Evolutionary conservation across 176 grass and related monocot genomes (phyloP).

Genomic region (Aegilops bicornis): DNA sequence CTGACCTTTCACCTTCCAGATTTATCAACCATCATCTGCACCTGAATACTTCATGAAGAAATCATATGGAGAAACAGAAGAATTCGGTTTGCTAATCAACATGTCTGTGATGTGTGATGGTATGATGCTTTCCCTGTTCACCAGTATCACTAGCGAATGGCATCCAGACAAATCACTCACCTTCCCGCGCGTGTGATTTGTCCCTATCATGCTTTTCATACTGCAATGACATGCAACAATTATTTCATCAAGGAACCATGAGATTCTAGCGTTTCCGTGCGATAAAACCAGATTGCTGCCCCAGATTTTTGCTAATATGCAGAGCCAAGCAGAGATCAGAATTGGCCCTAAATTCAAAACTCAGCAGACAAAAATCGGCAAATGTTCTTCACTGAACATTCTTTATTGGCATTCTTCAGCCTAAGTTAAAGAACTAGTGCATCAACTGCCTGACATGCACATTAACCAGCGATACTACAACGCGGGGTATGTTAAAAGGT

Average conservation of each 20-base stretch:
- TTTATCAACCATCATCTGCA: background rate
- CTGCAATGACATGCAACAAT: background rate
- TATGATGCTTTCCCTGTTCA: background rate
- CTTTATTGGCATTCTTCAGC: conserved; percentile 39
- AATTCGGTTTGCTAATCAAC: background rate
- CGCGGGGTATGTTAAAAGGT: conserved; percentile 29
- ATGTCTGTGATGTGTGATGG: background rate
- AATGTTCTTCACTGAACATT: background rate
- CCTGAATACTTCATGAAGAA: background rate
- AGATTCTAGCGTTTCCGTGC: background rate
- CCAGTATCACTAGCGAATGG: too few species aligned
- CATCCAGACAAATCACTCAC: background rate
- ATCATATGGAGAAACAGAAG: background rate
- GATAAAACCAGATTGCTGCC: background rate
- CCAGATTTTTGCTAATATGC: background rate
- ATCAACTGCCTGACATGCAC: conserved; percentile 19
- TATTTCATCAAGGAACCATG: background rate
- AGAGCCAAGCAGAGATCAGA: background rate
- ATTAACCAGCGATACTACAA: conserved; percentile 34
- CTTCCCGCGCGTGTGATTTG: background rate
- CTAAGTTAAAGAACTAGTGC: conserved; percentile 25
- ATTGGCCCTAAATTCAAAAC: background rate
- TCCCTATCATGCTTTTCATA: background rate
- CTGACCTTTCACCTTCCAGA: background rate
- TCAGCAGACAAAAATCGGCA: background rate